Base-by-base conservation (phyloP, 2,329 filamentous ascomycete genomes). In the Hymenotorrendiella dingleyae region DNA sequence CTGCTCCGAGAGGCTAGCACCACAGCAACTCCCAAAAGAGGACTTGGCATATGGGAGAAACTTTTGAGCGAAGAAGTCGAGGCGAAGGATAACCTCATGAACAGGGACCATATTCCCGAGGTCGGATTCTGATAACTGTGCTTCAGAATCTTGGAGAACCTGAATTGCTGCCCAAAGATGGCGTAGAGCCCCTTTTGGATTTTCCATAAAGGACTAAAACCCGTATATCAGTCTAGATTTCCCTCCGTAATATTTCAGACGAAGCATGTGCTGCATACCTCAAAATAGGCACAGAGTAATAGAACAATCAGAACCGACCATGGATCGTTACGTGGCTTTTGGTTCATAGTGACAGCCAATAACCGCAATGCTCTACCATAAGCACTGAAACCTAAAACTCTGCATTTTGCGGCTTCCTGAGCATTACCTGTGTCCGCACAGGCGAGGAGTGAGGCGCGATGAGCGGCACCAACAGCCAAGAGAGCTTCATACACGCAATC, bases 401-500 rank as follows among this genome's bases (percentile, higher is more conserved):
- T 48, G 16, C 40, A 45, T 26, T 30, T 50, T 16, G 45, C 29
- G 17, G 45, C 44, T 35, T 51, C 48, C 22, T 24, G 30, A 2
- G 16, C 28, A 33, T 42, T 46, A 7, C 29, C 30, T 4, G n/a
- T 16, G 28, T 43, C 12, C 20, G 44, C 36, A 27, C 50, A 50
- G 5, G 44, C 11, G 6, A 54, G 32, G 23, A 54, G 46, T 32
- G 45, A 43, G 4, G 50, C 38, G 3, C 52, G 45, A 42, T 55
- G 52, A 6, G 46, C 34, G 4, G 50, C 52, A 27, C 52, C 50
- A 21, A 53, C 40, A 10, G 48, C 49, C 9, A 55, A 20, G 9
- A 55, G 36, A 19, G 48, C 50, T 33, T 55, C 46, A 28, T 55
- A 50, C 11, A 55, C 52, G 19, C 50, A 28, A 16, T 55, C 50